These are phyloP conservation scores for Penstemon barbatus DNA, from an alignment of 257 asterid genomes.

Conservation along the genomic window DNA sequence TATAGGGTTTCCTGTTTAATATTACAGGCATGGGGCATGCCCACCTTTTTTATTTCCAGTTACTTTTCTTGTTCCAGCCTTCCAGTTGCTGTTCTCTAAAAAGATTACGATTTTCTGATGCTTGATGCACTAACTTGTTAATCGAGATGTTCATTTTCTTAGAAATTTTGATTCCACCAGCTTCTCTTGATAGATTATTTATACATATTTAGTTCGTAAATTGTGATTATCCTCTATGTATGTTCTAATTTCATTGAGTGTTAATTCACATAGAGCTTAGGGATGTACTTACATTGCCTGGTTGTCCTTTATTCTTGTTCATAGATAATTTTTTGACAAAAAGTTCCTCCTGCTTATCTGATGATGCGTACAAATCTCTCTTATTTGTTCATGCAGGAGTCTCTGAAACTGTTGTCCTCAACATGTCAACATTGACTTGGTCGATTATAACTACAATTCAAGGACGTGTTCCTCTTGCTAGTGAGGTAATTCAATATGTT, in stretches of 20 bases:
- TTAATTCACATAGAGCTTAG: background rate
- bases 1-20: background rate
- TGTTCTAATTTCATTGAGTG: background rate
- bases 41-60: background rate
- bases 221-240: background rate
- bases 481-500: conserved; percentile 67
- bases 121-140: background rate
- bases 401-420: conserved; percentile 86
- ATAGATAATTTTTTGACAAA: background rate
- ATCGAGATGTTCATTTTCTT: background rate
- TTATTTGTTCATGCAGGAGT: conserved; percentile 61
- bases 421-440: conserved; percentile 94
- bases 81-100: background rate
- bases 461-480: conserved; percentile 93
- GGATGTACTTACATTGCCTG: conserved; percentile 15
- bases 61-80: background rate
- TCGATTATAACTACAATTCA: conserved; percentile 82
- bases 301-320: background rate
- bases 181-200: background rate
- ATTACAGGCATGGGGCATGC: background rate
- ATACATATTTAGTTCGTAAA: background rate
- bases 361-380: background rate
- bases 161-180: background rate
- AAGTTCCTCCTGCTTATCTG: background rate
- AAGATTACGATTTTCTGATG: background rate